phyloP scores from a whole-genome alignment of 257 asterid genomes.

The Nemophila menziesii region DNA sequence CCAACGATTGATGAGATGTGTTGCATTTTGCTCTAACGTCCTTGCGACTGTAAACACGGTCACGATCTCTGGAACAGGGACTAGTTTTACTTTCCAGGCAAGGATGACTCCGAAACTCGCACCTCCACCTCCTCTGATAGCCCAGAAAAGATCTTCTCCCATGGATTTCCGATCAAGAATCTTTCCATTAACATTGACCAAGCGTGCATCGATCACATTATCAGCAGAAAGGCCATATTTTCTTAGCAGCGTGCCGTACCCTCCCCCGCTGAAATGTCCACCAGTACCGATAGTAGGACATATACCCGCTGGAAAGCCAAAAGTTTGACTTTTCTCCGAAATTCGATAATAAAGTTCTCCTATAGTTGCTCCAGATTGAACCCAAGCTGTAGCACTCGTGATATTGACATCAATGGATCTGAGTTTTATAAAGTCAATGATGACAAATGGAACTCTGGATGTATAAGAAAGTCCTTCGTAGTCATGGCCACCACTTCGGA shows the following conservation, averaged over 20 bases:
- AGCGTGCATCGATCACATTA: no score
- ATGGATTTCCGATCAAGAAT: no score
- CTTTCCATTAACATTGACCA: no score
- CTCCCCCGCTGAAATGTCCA: no score
- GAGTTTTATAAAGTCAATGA: conserved; percentile 31
- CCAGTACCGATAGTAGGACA: conserved; percentile 38
- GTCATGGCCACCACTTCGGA: no score
- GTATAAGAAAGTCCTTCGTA: no score
- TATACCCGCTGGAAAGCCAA: conserved; percentile 27
- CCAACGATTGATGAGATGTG: conserved; percentile 26
- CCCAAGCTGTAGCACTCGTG: conserved; percentile 27
- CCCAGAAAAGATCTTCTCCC: no score
- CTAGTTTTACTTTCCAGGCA: conserved; percentile 20
- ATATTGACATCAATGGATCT: conserved; percentile 14
- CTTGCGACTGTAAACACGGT: conserved; percentile 24
- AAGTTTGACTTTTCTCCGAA: conserved; percentile 10
- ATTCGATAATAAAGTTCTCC: no score
- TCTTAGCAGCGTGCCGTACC: conserved; percentile 26
- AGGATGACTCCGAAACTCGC: conserved; percentile 29
- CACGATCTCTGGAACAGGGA: conserved; percentile 19
- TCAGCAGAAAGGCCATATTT: conserved; percentile 24
- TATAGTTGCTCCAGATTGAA: conserved; percentile 26
- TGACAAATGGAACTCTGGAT: no score
- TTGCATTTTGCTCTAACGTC: conserved; percentile 28
- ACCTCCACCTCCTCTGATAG: no score